Conservation (phyloP, 805 yeast genomes). For the Hemisphaericaspora nanyangensis region DNA sequence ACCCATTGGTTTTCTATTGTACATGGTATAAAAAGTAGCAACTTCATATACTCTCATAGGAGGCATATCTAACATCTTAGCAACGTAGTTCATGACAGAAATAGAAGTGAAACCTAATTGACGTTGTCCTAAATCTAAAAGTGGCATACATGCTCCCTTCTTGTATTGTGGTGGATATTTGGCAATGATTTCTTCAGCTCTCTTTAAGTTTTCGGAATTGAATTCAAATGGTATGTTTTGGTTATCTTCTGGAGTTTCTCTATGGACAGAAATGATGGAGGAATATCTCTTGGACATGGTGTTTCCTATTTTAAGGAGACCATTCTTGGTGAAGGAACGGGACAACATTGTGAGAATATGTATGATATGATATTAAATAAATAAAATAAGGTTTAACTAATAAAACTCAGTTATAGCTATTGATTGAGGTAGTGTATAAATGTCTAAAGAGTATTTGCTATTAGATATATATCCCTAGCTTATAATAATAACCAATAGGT, state of each 20-base stretch:
- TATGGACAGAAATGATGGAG: constrained; percentile 57
- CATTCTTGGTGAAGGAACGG: constrained; percentile 1
- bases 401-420: too few species aligned
- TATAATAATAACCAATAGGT: too few species aligned
- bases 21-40: constrained; percentile 91
- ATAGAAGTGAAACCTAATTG: constrained; percentile 84
- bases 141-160: constrained; percentile 85
- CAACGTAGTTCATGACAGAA: constrained; percentile 86
- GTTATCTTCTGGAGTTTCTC: constrained; percentile 68
- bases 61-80: constrained; percentile 79
- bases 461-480: too few species aligned
- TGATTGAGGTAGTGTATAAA: too few species aligned
- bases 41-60: constrained; percentile 94
- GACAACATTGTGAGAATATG: constrained; percentile 4
- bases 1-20: constrained; percentile 82
- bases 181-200: constrained; percentile 71
- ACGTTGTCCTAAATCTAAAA: constrained; percentile 82
- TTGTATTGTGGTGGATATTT: constrained; percentile 85
- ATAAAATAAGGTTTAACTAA: too few species aligned
- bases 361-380: neutral
- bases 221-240: constrained; percentile 70
- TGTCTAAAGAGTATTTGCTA: too few species aligned
- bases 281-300: constrained; percentile 26
- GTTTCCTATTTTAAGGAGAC: neutral
- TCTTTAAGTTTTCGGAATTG: constrained; percentile 54